Percentiles rank a stretch among this genome's conserved stretches.
Evolutionary conservation across 192 early-diverging fungal genomes (phyloP).

Genomic region (Entomortierella beljakovae): DNA sequence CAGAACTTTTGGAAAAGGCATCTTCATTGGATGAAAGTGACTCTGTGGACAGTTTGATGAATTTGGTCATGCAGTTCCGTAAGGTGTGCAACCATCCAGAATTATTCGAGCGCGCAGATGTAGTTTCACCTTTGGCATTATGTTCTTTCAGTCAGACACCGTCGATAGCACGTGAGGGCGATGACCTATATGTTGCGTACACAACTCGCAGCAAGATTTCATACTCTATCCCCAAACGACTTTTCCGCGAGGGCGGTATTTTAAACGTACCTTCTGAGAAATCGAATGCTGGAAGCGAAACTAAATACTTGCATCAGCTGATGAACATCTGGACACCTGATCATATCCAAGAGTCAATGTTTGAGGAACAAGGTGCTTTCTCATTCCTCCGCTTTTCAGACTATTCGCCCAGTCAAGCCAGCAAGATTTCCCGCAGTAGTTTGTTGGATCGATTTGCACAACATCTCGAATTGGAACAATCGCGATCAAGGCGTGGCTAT

Average conservation of each 20-base stretch:
- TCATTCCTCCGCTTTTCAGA: conserved; percentile 69
- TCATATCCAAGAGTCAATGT: conserved; percentile 64
- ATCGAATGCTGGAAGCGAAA: conserved; percentile 57
- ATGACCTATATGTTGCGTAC: conserved; percentile 69
- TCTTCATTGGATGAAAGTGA: conserved; percentile 73
- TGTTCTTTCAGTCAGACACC: conserved; percentile 69
- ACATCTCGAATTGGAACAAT: conserved; percentile 47
- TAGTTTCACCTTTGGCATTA: conserved; percentile 75
- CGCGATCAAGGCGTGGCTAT: conserved; percentile 45
- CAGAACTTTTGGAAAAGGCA: conserved; percentile 78
- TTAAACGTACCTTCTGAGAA: conserved; percentile 55
- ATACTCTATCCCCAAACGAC: conserved; percentile 73
- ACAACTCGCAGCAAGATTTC: conserved; percentile 70
- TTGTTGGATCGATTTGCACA: conserved; percentile 56
- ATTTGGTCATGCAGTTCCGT: conserved; percentile 94
- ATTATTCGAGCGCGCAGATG: conserved; percentile 87
- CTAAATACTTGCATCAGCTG: conserved; percentile 57
- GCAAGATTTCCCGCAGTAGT: conserved; percentile 51
- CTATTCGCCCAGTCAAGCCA: conserved; percentile 58
- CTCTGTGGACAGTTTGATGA: conserved; percentile 88
- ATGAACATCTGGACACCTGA: conserved; percentile 71
- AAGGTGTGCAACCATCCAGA: conserved; percentile 93
- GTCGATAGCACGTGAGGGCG: conserved; percentile 70
- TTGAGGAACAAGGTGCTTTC: conserved; percentile 57
- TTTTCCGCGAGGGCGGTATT: conserved; percentile 75